These are phyloP conservation scores for Mortierella claussenii DNA, from an alignment of 192 early-diverging fungal species.

Conservation along the genomic window DNA sequence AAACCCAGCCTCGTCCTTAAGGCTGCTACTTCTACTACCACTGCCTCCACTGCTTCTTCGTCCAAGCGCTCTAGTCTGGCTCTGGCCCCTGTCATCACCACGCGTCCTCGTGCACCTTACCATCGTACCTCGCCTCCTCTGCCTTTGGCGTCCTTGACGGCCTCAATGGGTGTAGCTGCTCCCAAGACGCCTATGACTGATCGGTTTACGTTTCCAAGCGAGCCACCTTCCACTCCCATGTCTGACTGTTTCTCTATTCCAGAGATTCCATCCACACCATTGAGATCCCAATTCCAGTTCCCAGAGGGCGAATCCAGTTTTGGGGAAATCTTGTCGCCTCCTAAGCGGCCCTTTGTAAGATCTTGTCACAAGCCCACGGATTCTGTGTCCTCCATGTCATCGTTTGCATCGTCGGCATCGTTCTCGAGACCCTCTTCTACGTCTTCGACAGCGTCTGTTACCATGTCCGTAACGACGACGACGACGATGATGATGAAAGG, in stretches of 20 bases:
- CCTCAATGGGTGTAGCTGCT: not conserved
- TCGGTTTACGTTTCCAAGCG: conserved; percentile 1
- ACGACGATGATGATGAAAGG: not conserved
- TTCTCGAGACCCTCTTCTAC: conserved; percentile 27
- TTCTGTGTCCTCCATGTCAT: conserved; percentile 6
- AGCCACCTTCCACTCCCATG: not conserved
- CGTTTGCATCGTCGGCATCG: conserved; percentile 7
- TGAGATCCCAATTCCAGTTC: not conserved
- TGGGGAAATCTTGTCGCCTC: conserved; percentile 8
- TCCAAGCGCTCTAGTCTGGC: not conserved
- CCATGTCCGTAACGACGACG: not conserved
- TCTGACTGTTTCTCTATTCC: not conserved
- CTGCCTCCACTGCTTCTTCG: not conserved
- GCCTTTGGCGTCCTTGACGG: not conserved
- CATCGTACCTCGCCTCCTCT: conserved; percentile 1
- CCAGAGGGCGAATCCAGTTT: conserved; percentile 23
- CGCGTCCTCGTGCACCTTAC: conserved; percentile 20
- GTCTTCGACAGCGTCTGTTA: not conserved
- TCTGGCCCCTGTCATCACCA: not conserved
- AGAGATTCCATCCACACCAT: not conserved
- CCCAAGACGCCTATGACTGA: conserved; percentile 9
- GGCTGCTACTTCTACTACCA: not conserved
- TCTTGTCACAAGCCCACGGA: conserved; percentile 4
- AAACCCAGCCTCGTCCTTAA: no score
- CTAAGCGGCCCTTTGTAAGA: conserved; percentile 10